Base-by-base conservation (phyloP, 352 stramenopile genomes). In the Pythium rhizo-oryzae region DNA sequence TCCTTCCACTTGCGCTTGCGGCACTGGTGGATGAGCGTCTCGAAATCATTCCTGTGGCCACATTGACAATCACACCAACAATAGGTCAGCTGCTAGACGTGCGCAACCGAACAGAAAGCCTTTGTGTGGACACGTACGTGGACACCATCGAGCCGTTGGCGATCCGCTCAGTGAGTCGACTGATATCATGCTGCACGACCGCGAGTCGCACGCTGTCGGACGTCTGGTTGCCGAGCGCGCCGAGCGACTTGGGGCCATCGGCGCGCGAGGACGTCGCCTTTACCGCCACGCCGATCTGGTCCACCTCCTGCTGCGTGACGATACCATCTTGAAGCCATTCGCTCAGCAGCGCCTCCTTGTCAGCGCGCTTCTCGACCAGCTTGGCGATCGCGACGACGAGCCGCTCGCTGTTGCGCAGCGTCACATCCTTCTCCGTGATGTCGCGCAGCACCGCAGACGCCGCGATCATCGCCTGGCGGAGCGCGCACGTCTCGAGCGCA, bases 1-100 rank as follows among this genome's bases (percentile, higher is more conserved):
- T 93, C 79, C 46, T 90, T 91, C 85, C 85, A 93, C 59, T 93
- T 93, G 8, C 85, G 77, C 68, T 93, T 93, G 18, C 85, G 84
- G 56, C 85, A 93, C 51, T 93, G 85, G 35, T 93, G 85, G 43
- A 93, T 88, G 18, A 93, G 70, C 30, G 85, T 93, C 69, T 93
- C 85, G 50, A 92, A 93, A 61, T 93, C 85, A 56, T 87, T 88
- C 19, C 85, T 93, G 64, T 41, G 57, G 4, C 21, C 43, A 49
- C 30, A 25, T 18, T 15, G 28, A 28, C 1, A 44, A 47, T 39
- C 56, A 33, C 28, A 33, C 28, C 28, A 33, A 33, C 28, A 33
- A 33, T n/a, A n/a, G n/a, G 28, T 33, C 28, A 33, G 28, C 6
- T 33, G 28, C 28, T 33, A 33, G 28, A 33, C 3, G 6, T 33